A percentile compares a stretch with the other conserved stretches of the same genome.
Conservation (phyloP, 116 monocot species). For the Phalaenopsis hybrid region DNA sequence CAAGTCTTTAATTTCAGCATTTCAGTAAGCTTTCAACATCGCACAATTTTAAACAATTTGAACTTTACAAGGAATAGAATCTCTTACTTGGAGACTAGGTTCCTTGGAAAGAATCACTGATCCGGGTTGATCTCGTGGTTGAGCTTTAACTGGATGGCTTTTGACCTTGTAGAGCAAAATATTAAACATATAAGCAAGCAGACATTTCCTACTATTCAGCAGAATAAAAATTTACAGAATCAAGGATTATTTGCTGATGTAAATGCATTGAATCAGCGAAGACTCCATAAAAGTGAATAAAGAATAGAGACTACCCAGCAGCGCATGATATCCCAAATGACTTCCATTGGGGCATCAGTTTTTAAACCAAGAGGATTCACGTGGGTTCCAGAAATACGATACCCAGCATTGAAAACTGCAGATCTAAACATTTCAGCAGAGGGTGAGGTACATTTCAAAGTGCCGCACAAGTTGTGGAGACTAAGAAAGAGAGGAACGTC, state of each 20-base stretch:
- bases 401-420: conserved; percentile 94
- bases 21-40: neutral
- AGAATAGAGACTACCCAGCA: conserved; percentile 65
- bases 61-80: neutral
- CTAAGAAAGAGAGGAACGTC: conserved; percentile 87
- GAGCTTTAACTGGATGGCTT: conserved; percentile 81
- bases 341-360: conserved; percentile 86
- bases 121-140: conserved; percentile 71
- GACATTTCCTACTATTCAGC: neutral
- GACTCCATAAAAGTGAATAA: neutral
- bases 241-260: neutral
- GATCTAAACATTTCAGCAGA: conserved; percentile 82
- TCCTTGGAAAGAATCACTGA: conserved; percentile 83
- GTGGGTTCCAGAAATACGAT: conserved; percentile 84
- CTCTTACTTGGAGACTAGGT: conserved; percentile 62
- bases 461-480: conserved; percentile 78
- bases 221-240: neutral
- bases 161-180: conserved; percentile 42
- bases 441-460: conserved; percentile 88
- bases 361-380: conserved; percentile 88
- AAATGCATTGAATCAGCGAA: neutral
- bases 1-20: too few species aligned
- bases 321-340: conserved; percentile 98
- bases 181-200: neutral
- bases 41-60: neutral